Evolutionary conservation across 257 asterid species (phyloP).

Genomic region (Ilex aquifolium): DNA sequence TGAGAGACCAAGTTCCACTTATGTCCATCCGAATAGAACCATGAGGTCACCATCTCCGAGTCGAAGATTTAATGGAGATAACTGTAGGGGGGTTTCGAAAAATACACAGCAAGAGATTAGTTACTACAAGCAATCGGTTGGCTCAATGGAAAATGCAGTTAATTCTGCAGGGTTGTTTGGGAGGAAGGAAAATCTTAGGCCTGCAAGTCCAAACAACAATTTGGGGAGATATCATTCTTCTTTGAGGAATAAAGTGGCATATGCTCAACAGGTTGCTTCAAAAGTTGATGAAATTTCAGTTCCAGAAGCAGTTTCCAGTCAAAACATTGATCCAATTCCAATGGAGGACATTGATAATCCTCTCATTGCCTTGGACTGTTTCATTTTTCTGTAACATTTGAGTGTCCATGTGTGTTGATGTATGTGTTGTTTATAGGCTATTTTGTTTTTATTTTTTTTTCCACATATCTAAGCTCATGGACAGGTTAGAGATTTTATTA

Average conservation of each 20-base stretch:
- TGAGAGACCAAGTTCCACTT: not conserved
- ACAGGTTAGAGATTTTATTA: no score
- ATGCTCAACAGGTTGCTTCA: conserved; percentile 17
- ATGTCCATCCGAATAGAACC: conserved; percentile 21
- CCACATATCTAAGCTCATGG: no score
- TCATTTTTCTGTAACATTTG: conserved; percentile 50
- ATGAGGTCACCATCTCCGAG: conserved; percentile 67
- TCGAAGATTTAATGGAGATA: conserved; percentile 42
- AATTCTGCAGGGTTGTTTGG: conserved; percentile 13
- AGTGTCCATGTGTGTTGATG: conserved; percentile 17
- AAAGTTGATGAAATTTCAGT: conserved; percentile 28
- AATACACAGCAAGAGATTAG: conserved; percentile 11
- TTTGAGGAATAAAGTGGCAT: conserved; percentile 17
- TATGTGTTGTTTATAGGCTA: conserved; percentile 19
- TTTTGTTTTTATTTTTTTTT: no score
- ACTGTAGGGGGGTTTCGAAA: conserved; percentile 14
- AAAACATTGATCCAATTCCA: conserved; percentile 32
- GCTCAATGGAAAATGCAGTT: conserved; percentile 21
- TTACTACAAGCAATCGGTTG: conserved; percentile 15
- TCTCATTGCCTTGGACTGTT: conserved; percentile 75
- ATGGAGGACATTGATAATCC: conserved; percentile 71
- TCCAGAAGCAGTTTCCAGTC: conserved; percentile 19
- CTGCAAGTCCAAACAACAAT: conserved; percentile 26
- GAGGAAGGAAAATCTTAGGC: conserved; percentile 37
- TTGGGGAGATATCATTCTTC: not conserved